Conservation (phyloP, 495 filamentous ascomycete species). For the Penicillium robsamsonii region DNA sequence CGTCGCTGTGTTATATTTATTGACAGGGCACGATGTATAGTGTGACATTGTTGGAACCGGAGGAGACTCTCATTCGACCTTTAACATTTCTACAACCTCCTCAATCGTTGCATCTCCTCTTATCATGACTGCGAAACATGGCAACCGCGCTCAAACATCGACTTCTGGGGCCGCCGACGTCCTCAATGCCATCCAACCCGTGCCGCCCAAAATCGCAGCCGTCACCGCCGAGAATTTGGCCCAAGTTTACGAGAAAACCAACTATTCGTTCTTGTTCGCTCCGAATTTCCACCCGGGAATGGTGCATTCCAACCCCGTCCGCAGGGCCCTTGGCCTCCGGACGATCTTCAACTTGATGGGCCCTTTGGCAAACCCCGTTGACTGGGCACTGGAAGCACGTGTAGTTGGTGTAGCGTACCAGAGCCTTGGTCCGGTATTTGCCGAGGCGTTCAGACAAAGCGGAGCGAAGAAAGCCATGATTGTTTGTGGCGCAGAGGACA, state of each 20-base stretch:
- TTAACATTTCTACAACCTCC: slow-evolving; percentile 94
- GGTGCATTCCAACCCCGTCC: slow-evolving; percentile 77
- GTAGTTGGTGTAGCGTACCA: slow-evolving; percentile 87
- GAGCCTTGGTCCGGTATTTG: slow-evolving; percentile 82
- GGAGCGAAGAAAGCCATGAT: slow-evolving; percentile 82
- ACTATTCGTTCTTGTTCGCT: slow-evolving; percentile 95
- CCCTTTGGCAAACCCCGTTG: slow-evolving; percentile 84
- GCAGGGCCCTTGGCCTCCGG: slow-evolving; percentile 79
- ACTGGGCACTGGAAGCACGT: slow-evolving; percentile 78
- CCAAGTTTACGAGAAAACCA: slow-evolving; percentile 68
- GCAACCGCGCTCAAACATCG: slow-evolving; percentile 92
- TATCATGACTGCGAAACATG: slow-evolving; percentile 87
- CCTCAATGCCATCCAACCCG: slow-evolving; percentile 65
- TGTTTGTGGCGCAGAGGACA: slow-evolving; percentile 88
- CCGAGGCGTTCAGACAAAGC: slow-evolving; percentile 73
- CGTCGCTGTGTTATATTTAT: slow-evolving; percentile 1
- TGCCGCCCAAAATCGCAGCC: slow-evolving; percentile 66
- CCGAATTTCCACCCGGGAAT: slow-evolving; percentile 96
- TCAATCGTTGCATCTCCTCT: slow-evolving; percentile 86
- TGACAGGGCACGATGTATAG: slow-evolving; percentile 37
- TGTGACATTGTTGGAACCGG: slow-evolving; percentile 98
- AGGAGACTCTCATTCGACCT: slow-evolving; percentile 93
- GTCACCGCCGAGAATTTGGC: slow-evolving; percentile 68
- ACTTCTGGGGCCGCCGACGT: slow-evolving; percentile 95
- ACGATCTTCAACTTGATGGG: slow-evolving; percentile 97